Base-by-base conservation (phyloP, 1,284 basidiomycete species). In the Cerrena zonata region DNA sequence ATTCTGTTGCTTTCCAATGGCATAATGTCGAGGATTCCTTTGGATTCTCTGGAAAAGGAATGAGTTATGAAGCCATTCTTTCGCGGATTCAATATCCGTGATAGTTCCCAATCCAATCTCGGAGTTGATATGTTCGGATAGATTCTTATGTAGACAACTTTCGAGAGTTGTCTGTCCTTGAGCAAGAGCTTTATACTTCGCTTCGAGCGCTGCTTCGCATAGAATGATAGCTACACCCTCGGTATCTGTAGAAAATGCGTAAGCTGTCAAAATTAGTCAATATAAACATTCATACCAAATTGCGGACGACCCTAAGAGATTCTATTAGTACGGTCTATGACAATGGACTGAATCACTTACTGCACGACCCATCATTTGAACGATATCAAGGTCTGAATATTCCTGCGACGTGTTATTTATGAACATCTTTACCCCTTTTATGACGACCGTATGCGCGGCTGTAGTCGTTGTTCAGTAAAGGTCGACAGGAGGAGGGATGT, bases 121-220 rank as follows among this genome's bases (percentile, higher is more conserved):
- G 2, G 91, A 93, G 63, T 96, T 96, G 59, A 97, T 70, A 64
- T 96, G 91, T 64, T 96, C 94, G 1, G 84, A 74, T 10, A 97
- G 78, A 61, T 90, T 89, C 47, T 73, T 71, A 65, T 96, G 93
- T 25, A 95, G 76, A 55, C 79, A 86, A 64, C 89, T 93, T 67
- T 95, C 93, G 36, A 95, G 74, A 22, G 85, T 69, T 0, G 86
- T 92, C 50, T 75, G 78, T 15, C 80, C 84, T 57, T 84, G 80
- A 1, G 75, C 72, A 34, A 91, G 73, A 12, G 75, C 69, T 45
- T 75, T 74, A 65, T 91, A 93, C 61, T 91, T 90, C 10, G 67
- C 62, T 62, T 88, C 84, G 0, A 89, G 72, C n/a, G 80, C 78
- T 22, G 69, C 70, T 65, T 91, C 88, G 57, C 90, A 92, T 56